Base-by-base conservation (phyloP, 805 yeast genomes). In the Kodamaea fukazawae region DNA sequence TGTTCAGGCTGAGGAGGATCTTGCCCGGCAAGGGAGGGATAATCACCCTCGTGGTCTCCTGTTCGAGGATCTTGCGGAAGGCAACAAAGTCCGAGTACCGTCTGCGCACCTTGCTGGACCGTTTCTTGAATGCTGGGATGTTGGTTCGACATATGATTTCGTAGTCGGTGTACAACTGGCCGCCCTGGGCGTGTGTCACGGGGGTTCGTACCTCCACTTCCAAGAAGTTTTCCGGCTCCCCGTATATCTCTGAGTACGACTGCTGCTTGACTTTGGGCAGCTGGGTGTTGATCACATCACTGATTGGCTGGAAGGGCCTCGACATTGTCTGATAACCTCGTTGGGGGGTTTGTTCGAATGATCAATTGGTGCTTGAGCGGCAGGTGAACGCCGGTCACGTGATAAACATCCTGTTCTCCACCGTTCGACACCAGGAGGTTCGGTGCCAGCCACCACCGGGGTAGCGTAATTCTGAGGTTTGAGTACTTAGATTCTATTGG, bases 11-110 rank as follows among this genome's bases (percentile, higher is more conserved):
- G 18, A 75, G 67, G 37, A 81, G 60, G 28, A 86, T 83, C 59
- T 91, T 93, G n/a, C 95, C 96, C 0, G 99, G 99, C 34, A 91
- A 70, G 32, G 79, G 75, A 2, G 98, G 98, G 20, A 93, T 81
- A 26, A 85, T 75, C 12, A 93, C 96, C 34, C 87, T 70, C 3
- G 87, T 74, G 28, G 85, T 71, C 56, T 91, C 97, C 39, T 76
- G 74, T 49, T 85, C 86, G 31, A 91, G 64, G 26, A 85, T 75
- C 42, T 78, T 81, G 45, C 86, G 73, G 55, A 91, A 86, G 16
- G 77, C 73, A 45, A 86, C 98, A 60, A 91, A 91, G 55, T 93
- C 98, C 32, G 89, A 79, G 67, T 88, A 91, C 35, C 98, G 65
- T 51, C 99, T 75, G 45, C 97, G 78, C 5, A 89, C 96, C 23